Conservation (phyloP, 2,329 filamentous ascomycete species). For the Cladorrhinum sp. region DNA sequence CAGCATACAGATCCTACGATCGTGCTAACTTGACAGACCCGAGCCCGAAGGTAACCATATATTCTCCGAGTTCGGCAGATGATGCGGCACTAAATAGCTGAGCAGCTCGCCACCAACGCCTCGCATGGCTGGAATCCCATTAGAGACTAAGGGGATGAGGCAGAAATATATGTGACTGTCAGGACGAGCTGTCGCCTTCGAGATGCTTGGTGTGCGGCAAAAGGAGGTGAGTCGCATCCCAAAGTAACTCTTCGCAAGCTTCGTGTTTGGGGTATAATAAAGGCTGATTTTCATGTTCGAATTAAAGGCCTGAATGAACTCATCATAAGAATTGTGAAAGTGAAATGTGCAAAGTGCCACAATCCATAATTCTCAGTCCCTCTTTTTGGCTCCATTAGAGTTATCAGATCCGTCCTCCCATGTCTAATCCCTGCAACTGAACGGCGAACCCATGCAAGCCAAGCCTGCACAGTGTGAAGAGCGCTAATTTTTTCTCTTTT, state of each 20-base stretch:
- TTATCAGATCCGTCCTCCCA: slow-evolving; percentile 17
- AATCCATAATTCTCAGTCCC: neutral
- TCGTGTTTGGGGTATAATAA: too few species aligned
- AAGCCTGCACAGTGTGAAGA: neutral
- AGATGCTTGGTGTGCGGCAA: too few species aligned
- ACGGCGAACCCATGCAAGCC: neutral
- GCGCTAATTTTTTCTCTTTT: neutral
- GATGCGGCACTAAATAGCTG: too few species aligned
- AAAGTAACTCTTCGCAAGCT: too few species aligned
- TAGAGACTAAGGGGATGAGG: too few species aligned
- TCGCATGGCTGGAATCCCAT: too few species aligned
- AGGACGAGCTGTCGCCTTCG: too few species aligned
- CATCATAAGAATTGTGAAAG: too few species aligned
- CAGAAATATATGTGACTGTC: too few species aligned
- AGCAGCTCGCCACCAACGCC: too few species aligned
- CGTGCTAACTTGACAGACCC: neutral
- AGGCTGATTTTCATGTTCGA: too few species aligned
- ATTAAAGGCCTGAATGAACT: neutral
- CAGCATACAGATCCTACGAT: neutral
- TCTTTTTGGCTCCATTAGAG: slow-evolving; percentile 7
- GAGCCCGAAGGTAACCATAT: neutral
- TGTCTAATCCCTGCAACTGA: slow-evolving; percentile 1
- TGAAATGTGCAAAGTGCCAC: neutral
- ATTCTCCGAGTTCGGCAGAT: neutral
- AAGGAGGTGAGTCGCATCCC: too few species aligned